These are phyloP conservation scores for Suillus clintonianus DNA, from an alignment of 768 basidiomycete species.

Conservation along the genomic window DNA sequence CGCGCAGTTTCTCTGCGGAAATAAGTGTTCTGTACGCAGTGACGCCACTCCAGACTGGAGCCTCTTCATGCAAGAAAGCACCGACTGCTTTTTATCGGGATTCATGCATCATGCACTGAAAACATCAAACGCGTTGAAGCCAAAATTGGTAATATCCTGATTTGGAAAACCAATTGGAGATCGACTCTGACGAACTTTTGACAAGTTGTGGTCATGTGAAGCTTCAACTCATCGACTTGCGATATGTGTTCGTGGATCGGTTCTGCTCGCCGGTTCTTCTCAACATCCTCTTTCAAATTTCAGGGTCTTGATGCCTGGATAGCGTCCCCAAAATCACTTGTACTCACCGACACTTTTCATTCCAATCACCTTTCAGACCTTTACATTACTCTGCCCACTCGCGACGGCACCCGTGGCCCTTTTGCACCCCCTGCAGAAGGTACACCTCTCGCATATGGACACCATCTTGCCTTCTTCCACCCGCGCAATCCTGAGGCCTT, in stretches of 20 bases:
- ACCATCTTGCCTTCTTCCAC: conserved; percentile 78
- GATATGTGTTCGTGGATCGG: neutral
- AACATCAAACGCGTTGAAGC: too few relatives aligned
- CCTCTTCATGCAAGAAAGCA: conserved; percentile 47
- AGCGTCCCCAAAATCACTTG: conserved; percentile 44
- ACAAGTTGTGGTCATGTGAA: too few relatives aligned
- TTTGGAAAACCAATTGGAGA: too few relatives aligned
- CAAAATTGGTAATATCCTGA: too few relatives aligned
- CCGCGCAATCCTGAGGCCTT: conserved; percentile 56
- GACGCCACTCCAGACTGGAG: conserved; percentile 60
- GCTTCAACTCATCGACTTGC: too few relatives aligned
- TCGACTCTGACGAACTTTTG: too few relatives aligned
- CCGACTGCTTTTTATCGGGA: conserved; percentile 42
- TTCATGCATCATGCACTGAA: too few relatives aligned
- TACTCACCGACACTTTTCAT: conserved; percentile 50
- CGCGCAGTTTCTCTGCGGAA: conserved; percentile 46
- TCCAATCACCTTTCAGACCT: conserved; percentile 63
- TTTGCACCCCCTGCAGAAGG: conserved; percentile 44
- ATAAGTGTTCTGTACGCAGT: conserved; percentile 62
- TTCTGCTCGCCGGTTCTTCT: conserved; percentile 11
- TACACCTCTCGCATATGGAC: conserved; percentile 55
- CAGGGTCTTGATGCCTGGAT: conserved; percentile 56
- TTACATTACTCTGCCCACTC: conserved; percentile 71
- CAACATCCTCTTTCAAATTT: conserved; percentile 13
- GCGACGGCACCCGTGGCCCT: conserved; percentile 54